A percentile compares a stretch with the other conserved stretches of the same genome.
phyloP scores from a whole-genome alignment of 148 eudicot species.

The Vaccinium macrocarpon region DNA sequence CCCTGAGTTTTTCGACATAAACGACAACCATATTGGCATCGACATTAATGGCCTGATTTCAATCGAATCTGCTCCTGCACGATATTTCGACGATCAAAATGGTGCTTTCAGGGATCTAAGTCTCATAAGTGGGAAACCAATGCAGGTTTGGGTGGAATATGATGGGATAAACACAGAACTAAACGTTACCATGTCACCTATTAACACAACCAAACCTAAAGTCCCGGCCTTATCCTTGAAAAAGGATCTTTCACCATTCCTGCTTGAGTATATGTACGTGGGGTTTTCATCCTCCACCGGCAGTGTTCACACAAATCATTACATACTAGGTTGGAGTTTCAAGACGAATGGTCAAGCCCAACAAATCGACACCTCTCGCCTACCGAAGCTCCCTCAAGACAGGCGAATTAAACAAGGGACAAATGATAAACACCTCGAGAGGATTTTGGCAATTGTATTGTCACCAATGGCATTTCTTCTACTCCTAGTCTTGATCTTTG shows the following conservation, averaged over 20 bases:
- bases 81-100: slow-evolving; percentile 2
- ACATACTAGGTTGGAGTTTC: slow-evolving; percentile 9
- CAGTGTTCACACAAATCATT: not conserved
- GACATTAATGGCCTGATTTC: slow-evolving; percentile 22
- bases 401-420: no score
- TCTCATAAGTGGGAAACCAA: slow-evolving; percentile 20
- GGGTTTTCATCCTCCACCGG: not conserved
- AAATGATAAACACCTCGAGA: no score
- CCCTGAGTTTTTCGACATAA: not conserved
- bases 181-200: slow-evolving; percentile 23
- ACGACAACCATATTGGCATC: slow-evolving; percentile 29
- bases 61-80: not conserved
- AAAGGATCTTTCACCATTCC: no score
- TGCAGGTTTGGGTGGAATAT: slow-evolving; percentile 31
- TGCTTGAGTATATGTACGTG: not conserved
- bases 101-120: slow-evolving; percentile 5
- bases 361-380: not conserved
- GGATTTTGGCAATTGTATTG: not conserved
- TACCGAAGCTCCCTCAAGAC: not conserved
- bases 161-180: slow-evolving; percentile 15
- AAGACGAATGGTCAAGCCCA: slow-evolving; percentile 6
- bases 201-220: slow-evolving; percentile 9
- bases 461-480: not conserved
- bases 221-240: slow-evolving; percentile 14
- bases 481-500: no score